Evolutionary conservation across 257 asterid species (phyloP), one percentile per base, ranked within the genome.

Genomic region (Orobanche coerulescens): DNA sequence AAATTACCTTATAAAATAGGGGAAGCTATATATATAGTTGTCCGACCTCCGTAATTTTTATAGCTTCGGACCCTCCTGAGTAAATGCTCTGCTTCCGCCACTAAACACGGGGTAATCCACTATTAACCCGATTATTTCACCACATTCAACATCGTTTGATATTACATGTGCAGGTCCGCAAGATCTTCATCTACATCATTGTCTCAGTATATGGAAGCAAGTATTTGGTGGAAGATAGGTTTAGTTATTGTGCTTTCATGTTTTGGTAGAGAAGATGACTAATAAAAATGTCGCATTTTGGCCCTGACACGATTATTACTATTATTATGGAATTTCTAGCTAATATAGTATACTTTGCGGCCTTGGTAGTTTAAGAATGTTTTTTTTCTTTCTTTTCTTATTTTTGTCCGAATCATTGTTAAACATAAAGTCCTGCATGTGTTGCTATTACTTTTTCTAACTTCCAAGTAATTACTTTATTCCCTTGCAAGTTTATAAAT

Each of bases 311-410:
- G n/a, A n/a, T n/a, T n/a, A n/a, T 5, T 26, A 4, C 55, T 28
- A 36, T 10, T 56, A 1, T 36, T 36, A 1, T 63, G 73, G 25
- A 58, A 25, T 65, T 18, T 42, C 42, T 65, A 8, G 43, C 51
- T 20, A 12, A 28, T 18, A 5, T 14, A 42, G 58, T 73, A 73
- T 83, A 61, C 83, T 72, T 80, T 73, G 54, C 81, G 64, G 25
- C 57, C 3, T 65, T 47, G 36, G 22, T 65, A 63, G 72, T 73
- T 75, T 72, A 80, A 63, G 88, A 22, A 78, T 78, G 2, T 36
- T n/a, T n/a, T n/a, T n/a, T n/a, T n/a, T n/a, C n/a, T n/a, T n/a
- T n/a, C n/a, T n/a, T n/a, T n/a, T n/a, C n/a, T n/a, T n/a, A n/a
- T n/a, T n/a, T n/a, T n/a, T n/a, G n/a, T n/a, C n/a, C n/a, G n/a